Conservation (phyloP, 2,329 filamentous ascomycete species). For the Claviceps sp. region DNA sequence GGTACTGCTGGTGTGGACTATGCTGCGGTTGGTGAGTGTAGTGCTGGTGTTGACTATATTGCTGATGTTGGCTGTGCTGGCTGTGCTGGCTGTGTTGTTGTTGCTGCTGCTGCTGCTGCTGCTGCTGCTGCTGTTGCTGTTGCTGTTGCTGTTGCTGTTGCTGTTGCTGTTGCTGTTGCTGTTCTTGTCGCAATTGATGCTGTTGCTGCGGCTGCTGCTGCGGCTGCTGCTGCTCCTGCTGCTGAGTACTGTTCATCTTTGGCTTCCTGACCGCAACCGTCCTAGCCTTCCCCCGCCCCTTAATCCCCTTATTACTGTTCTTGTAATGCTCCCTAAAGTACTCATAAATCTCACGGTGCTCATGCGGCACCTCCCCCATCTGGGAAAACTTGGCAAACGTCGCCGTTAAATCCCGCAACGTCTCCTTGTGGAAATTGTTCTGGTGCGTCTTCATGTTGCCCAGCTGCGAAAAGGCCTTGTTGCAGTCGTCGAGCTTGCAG, state of each 20-base stretch:
- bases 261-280: constrained; percentile 35
- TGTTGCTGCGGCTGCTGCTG: background rate
- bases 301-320: constrained; percentile 97
- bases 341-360: constrained; percentile 64
- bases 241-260: constrained; percentile 12
- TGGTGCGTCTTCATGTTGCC: constrained; percentile 94
- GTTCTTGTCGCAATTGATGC: background rate
- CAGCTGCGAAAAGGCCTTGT: constrained; percentile 77
- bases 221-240: background rate
- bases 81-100: background rate
- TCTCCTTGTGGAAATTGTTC: constrained; percentile 80
- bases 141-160: background rate
- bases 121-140: background rate
- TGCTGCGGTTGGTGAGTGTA: background rate
- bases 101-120: background rate
- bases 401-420: constrained; percentile 53
- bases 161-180: background rate
- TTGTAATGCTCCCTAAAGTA: constrained; percentile 88
- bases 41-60: background rate
- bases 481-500: constrained; percentile 71
- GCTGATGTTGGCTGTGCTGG: background rate
- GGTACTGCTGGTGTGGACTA: background rate
- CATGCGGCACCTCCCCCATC: constrained; percentile 39
- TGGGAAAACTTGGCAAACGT: constrained; percentile 57
- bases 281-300: constrained; percentile 79